These are phyloP conservation scores for Gastrolobium bilobum DNA, from an alignment of 306 rosid species.

Conservation along the genomic window DNA sequence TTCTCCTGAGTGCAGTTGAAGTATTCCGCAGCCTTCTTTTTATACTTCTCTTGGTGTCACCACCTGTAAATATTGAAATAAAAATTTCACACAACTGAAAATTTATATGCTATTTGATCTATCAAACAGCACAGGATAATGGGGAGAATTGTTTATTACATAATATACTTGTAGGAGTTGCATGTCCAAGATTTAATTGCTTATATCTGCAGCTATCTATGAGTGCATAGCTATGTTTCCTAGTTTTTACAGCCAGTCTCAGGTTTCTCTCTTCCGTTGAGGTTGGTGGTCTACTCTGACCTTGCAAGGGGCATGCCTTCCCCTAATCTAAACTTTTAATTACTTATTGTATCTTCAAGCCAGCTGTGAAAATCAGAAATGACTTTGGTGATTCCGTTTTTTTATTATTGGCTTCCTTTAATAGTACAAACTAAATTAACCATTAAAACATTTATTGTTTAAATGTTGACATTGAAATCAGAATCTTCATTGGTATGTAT, in stretches of 20 bases:
- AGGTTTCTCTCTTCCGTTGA: too few species aligned
- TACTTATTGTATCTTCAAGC: neutral
- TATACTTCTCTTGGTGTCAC: slow-evolving; percentile 8
- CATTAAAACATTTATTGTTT: neutral
- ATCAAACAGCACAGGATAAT: neutral
- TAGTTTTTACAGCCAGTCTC: neutral
- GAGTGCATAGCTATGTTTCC: slow-evolving; percentile 34
- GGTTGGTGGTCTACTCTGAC: too few species aligned
- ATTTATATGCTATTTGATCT: slow-evolving; percentile 3
- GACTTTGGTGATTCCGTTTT: neutral
- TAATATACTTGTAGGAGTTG: slow-evolving; percentile 13
- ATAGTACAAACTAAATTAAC: neutral
- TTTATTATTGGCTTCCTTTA: neutral
- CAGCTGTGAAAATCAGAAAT: neutral
- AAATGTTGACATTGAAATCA: neutral
- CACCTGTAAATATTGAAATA: slow-evolving; percentile 1
- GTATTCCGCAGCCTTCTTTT: neutral
- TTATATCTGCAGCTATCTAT: slow-evolving; percentile 13
- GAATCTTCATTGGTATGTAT: neutral
- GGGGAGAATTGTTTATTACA: neutral
- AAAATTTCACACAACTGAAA: slow-evolving; percentile 21
- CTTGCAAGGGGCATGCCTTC: too few species aligned
- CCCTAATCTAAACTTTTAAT: too few species aligned
- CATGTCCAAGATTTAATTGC: neutral
- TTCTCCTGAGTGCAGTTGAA: slow-evolving; percentile 3